Conservation (phyloP, 2,329 filamentous ascomycete genomes). For the Fusarium continuum region DNA sequence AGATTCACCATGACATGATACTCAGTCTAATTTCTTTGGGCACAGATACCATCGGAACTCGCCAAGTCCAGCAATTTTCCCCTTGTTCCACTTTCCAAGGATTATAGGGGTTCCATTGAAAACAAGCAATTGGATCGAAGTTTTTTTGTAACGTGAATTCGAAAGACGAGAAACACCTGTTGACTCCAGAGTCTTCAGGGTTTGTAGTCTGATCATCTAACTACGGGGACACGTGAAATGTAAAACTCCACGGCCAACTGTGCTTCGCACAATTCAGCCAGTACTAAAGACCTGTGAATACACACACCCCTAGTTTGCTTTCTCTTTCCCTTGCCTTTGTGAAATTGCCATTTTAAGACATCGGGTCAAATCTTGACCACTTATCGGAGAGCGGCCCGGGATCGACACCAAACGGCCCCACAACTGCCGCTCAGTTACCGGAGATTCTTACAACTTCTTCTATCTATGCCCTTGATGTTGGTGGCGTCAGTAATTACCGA, state of each 20-base stretch:
- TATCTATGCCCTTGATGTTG: background rate
- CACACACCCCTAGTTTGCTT: background rate
- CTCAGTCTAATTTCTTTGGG: background rate
- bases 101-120: background rate
- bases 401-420: conserved; percentile 18
- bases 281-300: no score
- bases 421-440: conserved; percentile 3
- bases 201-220: background rate
- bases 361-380: conserved; percentile 1
- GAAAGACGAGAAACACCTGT: background rate
- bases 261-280: no score
- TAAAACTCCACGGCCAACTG: no score
- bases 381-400: conserved; percentile 11
- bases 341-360: conserved; percentile 21
- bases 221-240: no score
- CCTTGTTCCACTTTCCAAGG: background rate
- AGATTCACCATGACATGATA: conserved; percentile 17
- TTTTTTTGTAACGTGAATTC: background rate
- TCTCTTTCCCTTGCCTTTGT: background rate
- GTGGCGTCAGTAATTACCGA: background rate
- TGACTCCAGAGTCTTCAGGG: background rate
- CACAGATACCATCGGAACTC: conserved; percentile 3
- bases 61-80: background rate
- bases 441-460: background rate
- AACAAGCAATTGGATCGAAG: background rate